A percentile compares a stretch with the other conserved stretches of the same genome.
These are phyloP conservation scores for Clitoria ternatea DNA, from an alignment of 306 rosid species.

Conservation along the genomic window DNA sequence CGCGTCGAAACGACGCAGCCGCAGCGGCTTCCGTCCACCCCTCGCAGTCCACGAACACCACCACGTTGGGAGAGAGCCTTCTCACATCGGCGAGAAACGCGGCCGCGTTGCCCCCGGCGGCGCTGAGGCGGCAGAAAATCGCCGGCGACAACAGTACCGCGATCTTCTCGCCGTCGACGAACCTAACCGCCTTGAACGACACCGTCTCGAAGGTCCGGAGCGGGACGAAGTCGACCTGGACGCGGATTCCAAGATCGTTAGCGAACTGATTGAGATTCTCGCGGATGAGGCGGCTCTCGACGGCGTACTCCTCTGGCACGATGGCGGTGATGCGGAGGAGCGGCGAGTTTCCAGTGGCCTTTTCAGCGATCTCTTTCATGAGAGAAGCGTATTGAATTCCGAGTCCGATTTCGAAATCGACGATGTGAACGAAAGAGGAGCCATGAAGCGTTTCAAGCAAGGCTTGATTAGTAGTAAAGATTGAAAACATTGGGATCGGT, in stretches of 20 bases:
- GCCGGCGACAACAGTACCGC: slow-evolving; percentile 67
- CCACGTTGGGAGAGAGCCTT: slow-evolving; percentile 50
- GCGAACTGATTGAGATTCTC: slow-evolving; percentile 79
- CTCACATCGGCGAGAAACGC: slow-evolving; percentile 57
- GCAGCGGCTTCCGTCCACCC: slow-evolving; percentile 53
- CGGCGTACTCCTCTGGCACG: slow-evolving; percentile 65
- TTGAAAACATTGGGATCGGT: slow-evolving; percentile 80
- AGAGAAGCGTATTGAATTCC: slow-evolving; percentile 85
- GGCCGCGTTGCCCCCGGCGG: background rate
- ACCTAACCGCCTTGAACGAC: slow-evolving; percentile 62
- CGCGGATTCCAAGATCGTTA: slow-evolving; percentile 60
- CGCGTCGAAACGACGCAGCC: slow-evolving; percentile 60
- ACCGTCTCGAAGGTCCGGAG: slow-evolving; percentile 50
- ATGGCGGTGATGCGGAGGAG: slow-evolving; percentile 68
- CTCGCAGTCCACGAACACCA: slow-evolving; percentile 69
- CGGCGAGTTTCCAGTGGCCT: slow-evolving; percentile 28
- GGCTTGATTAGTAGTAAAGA: slow-evolving; percentile 81
- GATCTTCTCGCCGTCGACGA: slow-evolving; percentile 65
- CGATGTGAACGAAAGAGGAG: slow-evolving; percentile 50
- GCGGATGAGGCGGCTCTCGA: slow-evolving; percentile 51
- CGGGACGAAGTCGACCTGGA: slow-evolving; percentile 62
- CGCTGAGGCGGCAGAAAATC: slow-evolving; percentile 56
- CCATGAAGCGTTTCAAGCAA: slow-evolving; percentile 67
- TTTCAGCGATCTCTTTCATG: slow-evolving; percentile 78
- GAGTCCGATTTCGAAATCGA: slow-evolving; percentile 83